Conservation (phyloP, 2,329 filamentous ascomycete species). For the Plenodomus tracheiphilus region DNA sequence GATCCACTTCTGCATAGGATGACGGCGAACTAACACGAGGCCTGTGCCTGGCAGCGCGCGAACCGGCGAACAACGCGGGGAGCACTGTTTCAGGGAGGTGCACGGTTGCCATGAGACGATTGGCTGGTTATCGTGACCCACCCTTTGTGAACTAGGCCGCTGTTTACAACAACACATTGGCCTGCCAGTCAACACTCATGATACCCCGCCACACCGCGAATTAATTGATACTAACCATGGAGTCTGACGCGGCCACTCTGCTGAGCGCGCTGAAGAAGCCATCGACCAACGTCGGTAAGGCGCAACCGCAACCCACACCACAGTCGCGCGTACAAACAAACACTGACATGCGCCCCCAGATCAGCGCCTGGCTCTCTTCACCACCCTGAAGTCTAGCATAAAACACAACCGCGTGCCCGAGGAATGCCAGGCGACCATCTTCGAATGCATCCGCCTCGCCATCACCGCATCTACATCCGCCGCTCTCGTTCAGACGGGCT, state of each 20-base stretch:
- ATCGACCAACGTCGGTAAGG: conserved; percentile 59
- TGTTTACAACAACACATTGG: conserved; percentile 4
- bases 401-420: conserved; percentile 92
- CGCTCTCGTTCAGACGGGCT: conserved; percentile 75
- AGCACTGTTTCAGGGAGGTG: conserved; percentile 7
- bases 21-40: neutral
- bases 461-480: conserved; percentile 75
- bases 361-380: conserved; percentile 56
- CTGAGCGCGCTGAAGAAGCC: conserved; percentile 59
- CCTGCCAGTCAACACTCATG: neutral
- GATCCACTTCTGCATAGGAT: neutral
- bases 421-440: conserved; percentile 68
- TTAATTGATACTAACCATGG: conserved; percentile 50
- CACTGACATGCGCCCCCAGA: conserved; percentile 66
- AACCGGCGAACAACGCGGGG: neutral
- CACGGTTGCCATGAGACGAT: conserved; percentile 16
- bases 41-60: neutral
- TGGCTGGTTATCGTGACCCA: conserved; percentile 4
- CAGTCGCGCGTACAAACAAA: neutral
- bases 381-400: conserved; percentile 80
- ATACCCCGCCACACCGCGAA: neutral
- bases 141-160: neutral
- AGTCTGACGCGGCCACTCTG: conserved; percentile 59
- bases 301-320: neutral
- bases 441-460: conserved; percentile 78